Evolutionary conservation across 2,329 filamentous ascomycete species (phyloP), one percentile per base, ranked within the genome.

Genomic region (Leptographium radiaticola): DNA sequence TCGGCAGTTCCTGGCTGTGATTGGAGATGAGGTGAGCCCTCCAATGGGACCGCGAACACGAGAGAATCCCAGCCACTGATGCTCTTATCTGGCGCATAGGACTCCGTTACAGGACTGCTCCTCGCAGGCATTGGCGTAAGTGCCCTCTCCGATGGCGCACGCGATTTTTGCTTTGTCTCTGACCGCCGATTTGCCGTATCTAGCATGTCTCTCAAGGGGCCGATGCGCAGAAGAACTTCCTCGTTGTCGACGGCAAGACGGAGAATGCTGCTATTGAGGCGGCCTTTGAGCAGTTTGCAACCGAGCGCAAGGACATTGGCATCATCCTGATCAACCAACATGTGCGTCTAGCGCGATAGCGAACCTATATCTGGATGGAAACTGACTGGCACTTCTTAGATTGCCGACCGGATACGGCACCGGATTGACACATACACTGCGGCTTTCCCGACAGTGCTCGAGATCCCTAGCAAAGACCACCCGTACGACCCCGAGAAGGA

Each of bases 401-500:
- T 98, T 64, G 93, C 93, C 51, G 93, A 98, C 67, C 83, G 82
- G 67, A 98, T 98, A 79, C 82, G 93, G 68, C 80, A 91, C 67
- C 83, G 84, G 57, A 85, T 98, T 61, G 93, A 98, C 69, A 83
- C 81, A 40, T 96, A 95, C 71, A 91, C 89, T 20, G 88, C 91
- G 50, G 90, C 93, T 6, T 98, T 98, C 71, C 93, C 93, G n/a
- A 85, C 89, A 25, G 79, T 98, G 53, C 81, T 98, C 55, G 93
- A 98, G 70, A 97, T 98, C 57, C 93, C 93, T 30, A 95, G 89
- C 72, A 98, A 98, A 76, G 93, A 98, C 68, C 93, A 98, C 68
- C 93, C 93, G 2, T 98, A 98, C 66, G 91, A 98, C 64, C 93
- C 93, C 0, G 93, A 98, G 72, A 98, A 98, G 75, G 93, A 98